Percentiles rank a stretch among this genome's conserved stretches.
Evolutionary conservation across 768 basidiomycete species (phyloP).

Genomic region (Brasilioporus rufonigricans): DNA sequence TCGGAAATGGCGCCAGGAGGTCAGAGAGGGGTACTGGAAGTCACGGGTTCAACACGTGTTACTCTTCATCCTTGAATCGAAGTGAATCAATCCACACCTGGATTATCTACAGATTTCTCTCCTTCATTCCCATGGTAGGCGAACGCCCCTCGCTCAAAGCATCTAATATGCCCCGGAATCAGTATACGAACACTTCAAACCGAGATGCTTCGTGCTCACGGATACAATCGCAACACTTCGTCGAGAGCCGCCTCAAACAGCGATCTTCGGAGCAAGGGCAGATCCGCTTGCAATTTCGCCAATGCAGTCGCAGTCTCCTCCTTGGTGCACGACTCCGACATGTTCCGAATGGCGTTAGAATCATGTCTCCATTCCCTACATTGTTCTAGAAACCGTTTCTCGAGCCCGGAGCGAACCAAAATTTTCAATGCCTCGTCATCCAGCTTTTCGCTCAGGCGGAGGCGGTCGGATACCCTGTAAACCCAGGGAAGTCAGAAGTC

Average conservation of each 20-base stretch:
- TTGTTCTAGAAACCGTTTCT: conserved; percentile 20
- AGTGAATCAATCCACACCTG: background rate
- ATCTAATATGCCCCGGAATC: background rate
- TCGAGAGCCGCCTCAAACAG: conserved; percentile 28
- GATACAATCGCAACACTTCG: conserved; percentile 20
- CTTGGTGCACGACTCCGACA: accelerated
- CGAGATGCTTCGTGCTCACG: conserved; percentile 10
- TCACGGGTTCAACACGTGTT: background rate
- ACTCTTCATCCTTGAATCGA: background rate
- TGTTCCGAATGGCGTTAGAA: background rate
- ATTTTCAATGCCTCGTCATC: conserved; percentile 26
- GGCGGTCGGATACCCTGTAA: conserved; percentile 20
- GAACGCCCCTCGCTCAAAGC: conserved; percentile 17
- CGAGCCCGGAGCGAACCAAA: conserved; percentile 30
- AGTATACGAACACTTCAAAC: background rate
- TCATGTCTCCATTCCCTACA: conserved; percentile 27
- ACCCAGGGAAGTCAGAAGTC: background rate
- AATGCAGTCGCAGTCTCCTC: background rate
- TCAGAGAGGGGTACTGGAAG: conserved; percentile 11
- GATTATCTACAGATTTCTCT: background rate
- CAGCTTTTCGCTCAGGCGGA: conserved; percentile 25
- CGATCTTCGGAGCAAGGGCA: conserved; percentile 10
- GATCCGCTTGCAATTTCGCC: conserved; percentile 2
- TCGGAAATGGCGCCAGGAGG: conserved; percentile 11
- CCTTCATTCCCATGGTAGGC: background rate